Evolutionary conservation across 257 asterid genomes (phyloP).

Genomic region (Solanum sejunctum): DNA sequence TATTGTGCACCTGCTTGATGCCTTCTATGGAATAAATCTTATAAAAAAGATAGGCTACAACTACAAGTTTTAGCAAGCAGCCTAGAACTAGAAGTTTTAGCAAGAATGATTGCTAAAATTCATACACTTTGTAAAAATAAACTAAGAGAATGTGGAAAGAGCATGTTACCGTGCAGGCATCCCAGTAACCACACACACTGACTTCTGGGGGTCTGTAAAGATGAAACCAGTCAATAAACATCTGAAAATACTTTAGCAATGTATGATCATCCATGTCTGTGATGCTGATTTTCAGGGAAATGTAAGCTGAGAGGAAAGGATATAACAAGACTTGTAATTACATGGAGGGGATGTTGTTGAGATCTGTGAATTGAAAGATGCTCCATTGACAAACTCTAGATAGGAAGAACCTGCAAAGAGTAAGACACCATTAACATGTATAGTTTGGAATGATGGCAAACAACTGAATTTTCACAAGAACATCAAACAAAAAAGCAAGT

Average conservation of each 20-base stretch:
- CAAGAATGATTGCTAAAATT: not conserved
- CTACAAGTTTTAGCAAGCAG: not conserved
- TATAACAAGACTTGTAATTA: constrained; percentile 11
- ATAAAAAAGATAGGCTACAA: not conserved
- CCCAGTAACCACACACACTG: constrained; percentile 75
- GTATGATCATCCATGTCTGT: not conserved
- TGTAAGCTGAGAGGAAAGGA: not conserved
- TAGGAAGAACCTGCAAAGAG: constrained; percentile 38
- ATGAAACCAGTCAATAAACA: constrained; percentile 6
- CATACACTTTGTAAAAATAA: not conserved
- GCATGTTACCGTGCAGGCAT: constrained; percentile 63
- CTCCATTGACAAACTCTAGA: constrained; percentile 59
- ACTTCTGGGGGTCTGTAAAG: constrained; percentile 67
- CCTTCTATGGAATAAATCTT: not conserved
- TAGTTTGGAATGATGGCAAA: not conserved
- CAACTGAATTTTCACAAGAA: not conserved
- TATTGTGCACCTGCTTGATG: not conserved
- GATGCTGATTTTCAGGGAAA: not conserved
- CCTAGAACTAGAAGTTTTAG: not conserved
- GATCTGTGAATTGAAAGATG: constrained; percentile 60
- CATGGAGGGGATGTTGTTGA: constrained; percentile 46
- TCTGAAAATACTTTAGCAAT: not conserved
- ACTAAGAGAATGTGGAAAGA: not conserved
- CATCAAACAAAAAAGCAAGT: not conserved
- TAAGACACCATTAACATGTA: not conserved